These are phyloP conservation scores for Streptanthus diversifolius DNA, from an alignment of 345 rosid species.

Conservation along the genomic window DNA sequence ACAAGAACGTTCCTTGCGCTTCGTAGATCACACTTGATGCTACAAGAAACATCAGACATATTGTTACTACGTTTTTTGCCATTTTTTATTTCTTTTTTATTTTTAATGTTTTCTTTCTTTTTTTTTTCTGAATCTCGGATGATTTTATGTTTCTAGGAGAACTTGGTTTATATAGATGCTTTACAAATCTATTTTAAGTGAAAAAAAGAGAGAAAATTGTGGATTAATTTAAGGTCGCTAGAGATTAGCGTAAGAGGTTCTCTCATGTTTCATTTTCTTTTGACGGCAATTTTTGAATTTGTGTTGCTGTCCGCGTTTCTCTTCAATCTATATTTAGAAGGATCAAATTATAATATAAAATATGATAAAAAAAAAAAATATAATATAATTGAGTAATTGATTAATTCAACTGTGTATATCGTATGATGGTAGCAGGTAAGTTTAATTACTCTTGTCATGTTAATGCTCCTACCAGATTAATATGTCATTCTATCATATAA, in stretches of 20 bases:
- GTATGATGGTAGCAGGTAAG: no score
- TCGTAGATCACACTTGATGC: conserved; percentile 29
- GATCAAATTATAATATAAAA: not conserved
- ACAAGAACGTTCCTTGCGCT: conserved; percentile 25
- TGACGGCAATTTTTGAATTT: not conserved
- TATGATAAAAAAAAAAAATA: no score
- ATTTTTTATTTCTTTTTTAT: not conserved
- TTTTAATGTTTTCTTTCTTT: not conserved
- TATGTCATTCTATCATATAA: no score
- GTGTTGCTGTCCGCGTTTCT: conserved; percentile 19
- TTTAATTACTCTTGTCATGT: no score
- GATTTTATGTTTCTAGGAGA: not conserved
- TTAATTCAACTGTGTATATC: not conserved
- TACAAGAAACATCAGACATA: conserved; percentile 22
- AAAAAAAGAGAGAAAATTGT: conserved; percentile 6
- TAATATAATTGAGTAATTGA: not conserved
- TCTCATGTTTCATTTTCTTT: not conserved
- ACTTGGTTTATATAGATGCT: conserved; percentile 16
- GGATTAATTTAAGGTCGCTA: conserved; percentile 14
- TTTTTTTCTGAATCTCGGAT: not conserved
- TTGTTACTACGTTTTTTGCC: conserved; percentile 17
- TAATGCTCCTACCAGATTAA: no score
- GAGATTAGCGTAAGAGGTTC: conserved; percentile 14
- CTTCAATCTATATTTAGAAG: conserved; percentile 24
- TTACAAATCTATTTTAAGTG: not conserved